phyloP scores from a whole-genome alignment of 2,329 filamentous ascomycete genomes.

The Cordyceps fumosorosea region DNA sequence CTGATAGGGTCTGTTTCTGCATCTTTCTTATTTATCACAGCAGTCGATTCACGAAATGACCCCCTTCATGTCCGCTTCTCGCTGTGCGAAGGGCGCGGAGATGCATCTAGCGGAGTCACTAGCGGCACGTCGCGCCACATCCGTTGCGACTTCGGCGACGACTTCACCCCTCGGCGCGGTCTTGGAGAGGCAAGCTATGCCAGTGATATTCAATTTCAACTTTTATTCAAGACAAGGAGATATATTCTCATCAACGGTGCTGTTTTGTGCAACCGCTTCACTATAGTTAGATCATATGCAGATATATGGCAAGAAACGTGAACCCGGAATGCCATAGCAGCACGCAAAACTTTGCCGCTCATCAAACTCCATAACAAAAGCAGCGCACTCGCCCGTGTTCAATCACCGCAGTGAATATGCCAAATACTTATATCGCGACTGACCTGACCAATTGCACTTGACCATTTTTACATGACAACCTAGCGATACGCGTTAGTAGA shows the following conservation, averaged over 20 bases:
- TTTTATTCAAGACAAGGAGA: neutral
- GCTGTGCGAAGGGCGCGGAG: neutral
- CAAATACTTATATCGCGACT: neutral
- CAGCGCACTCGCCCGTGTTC: neutral
- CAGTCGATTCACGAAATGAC: neutral
- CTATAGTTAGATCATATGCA: neutral
- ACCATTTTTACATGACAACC: slow-evolving; percentile 9
- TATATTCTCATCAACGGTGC: neutral
- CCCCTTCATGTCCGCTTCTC: neutral
- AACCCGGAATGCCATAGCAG: neutral
- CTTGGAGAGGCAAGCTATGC: neutral
- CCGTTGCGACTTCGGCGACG: neutral
- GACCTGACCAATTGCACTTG: neutral
- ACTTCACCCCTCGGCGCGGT: neutral
- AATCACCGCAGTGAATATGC: slow-evolving; percentile 2
- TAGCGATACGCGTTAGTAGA: neutral
- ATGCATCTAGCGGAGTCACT: neutral
- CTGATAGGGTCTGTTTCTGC: neutral
- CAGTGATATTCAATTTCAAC: neutral
- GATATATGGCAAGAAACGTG: neutral
- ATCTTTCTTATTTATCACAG: neutral
- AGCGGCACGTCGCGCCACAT: neutral
- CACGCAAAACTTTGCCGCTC: neutral
- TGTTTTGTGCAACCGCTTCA: neutral
- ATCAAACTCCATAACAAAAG: neutral